A percentile compares a stretch with the other conserved stretches of the same genome.
Evolutionary conservation across 805 yeast species (phyloP).

Genomic region (Wickerhamomyces hampshirensis): DNA sequence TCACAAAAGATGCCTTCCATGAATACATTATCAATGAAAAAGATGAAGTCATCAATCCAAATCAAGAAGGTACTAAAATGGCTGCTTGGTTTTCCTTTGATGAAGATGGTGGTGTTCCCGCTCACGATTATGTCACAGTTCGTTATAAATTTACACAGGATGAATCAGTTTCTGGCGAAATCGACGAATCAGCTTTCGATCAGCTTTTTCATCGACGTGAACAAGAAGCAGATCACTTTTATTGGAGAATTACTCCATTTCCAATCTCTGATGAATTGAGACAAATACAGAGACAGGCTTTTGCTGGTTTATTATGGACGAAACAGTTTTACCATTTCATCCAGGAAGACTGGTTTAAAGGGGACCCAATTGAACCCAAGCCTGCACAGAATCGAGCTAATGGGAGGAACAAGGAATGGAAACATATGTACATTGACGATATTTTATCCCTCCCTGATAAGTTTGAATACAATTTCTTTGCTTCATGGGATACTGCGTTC

Average conservation of each 20-base stretch:
- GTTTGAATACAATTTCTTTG: constrained; percentile 95
- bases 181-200: constrained; percentile 72
- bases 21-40: constrained; percentile 65
- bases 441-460: constrained; percentile 87
- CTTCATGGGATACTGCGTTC: constrained; percentile 96
- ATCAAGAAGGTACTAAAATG: constrained; percentile 69
- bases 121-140: constrained; percentile 82
- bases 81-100: constrained; percentile 82
- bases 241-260: constrained; percentile 82
- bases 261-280: constrained; percentile 78
- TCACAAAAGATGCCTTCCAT: constrained; percentile 88
- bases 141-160: constrained; percentile 62
- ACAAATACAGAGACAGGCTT: constrained; percentile 86
- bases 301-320: constrained; percentile 91
- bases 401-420: constrained; percentile 88
- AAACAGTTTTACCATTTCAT: constrained; percentile 87
- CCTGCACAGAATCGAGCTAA: constrained; percentile 79
- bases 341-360: constrained; percentile 80
- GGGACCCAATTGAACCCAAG: constrained; percentile 77
- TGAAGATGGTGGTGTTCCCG: constrained; percentile 70
- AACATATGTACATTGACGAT: constrained; percentile 82
- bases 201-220: constrained; percentile 61
- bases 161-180: constrained; percentile 25
- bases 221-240: constrained; percentile 89
- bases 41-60: constrained; percentile 64